A percentile compares a stretch with the other conserved stretches of the same genome.
These are phyloP conservation scores for Microdochium nivale DNA, from an alignment of 2,329 filamentous ascomycete species.

Conservation along the genomic window DNA sequence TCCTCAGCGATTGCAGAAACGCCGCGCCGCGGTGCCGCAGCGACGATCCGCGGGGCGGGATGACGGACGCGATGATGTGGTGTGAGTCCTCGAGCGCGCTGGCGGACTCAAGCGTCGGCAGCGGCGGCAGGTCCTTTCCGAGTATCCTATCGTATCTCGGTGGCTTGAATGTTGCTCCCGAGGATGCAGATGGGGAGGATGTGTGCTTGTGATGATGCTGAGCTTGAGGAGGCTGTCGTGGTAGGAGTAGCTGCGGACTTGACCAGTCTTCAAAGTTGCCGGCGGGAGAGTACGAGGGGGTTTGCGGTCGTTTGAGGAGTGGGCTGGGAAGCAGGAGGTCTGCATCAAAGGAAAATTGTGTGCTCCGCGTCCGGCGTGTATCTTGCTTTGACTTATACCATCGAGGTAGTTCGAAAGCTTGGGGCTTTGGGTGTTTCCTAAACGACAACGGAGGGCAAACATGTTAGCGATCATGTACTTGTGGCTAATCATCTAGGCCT, in stretches of 20 bases:
- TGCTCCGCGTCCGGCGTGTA: neutral
- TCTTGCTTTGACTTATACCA: no score
- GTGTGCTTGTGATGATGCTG: neutral
- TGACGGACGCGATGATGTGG: slow-evolving; percentile 7
- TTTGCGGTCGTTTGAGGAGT: neutral
- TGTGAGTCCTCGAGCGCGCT: neutral
- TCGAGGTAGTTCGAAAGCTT: neutral
- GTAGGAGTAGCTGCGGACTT: neutral
- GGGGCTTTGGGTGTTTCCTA: neutral
- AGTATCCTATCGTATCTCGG: neutral
- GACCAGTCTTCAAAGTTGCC: neutral
- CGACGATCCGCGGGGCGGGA: slow-evolving; percentile 13
- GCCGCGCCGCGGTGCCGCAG: slow-evolving; percentile 5
- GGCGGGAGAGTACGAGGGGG: neutral
- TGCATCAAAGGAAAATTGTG: neutral
- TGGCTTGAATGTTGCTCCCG: neutral
- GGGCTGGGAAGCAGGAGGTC: neutral
- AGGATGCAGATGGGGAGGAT: neutral
- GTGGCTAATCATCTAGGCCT: neutral
- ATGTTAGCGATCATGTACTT: no score
- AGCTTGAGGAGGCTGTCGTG: neutral
- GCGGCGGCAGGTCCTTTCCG: neutral
- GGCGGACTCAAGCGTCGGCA: neutral
- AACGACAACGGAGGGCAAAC: no score
- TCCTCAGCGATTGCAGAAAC: slow-evolving; percentile 4